phyloP scores from a whole-genome alignment of 495 filamentous ascomycete genomes.

The Usnea hakonensis region DNA sequence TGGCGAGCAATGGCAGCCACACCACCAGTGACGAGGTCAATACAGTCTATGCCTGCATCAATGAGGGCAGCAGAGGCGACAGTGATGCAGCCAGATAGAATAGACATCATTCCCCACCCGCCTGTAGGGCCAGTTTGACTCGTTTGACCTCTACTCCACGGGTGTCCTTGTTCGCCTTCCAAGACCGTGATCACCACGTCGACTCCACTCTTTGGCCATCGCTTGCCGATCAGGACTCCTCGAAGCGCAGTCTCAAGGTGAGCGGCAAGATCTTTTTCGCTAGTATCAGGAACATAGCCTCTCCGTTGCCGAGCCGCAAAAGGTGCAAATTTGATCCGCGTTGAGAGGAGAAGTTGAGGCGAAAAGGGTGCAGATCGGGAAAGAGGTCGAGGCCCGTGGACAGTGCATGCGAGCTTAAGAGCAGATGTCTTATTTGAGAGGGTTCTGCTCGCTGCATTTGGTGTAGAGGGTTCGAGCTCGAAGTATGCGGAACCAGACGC shows the following conservation, averaged over 20 bases:
- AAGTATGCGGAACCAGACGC: conserved; percentile 92
- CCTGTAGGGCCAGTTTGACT: conserved; percentile 10
- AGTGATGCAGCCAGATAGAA: conserved; percentile 85
- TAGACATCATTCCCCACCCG: conserved; percentile 78
- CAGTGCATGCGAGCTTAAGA: conserved; percentile 82
- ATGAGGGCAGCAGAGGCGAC: conserved; percentile 91
- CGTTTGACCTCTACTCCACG: conserved; percentile 39
- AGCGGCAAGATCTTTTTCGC: conserved; percentile 80
- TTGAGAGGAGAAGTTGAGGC: conserved; percentile 80
- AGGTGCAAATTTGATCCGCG: conserved; percentile 91
- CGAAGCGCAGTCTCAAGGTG: conserved; percentile 86
- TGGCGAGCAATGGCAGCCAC: conserved; percentile 67
- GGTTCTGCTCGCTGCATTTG: conserved; percentile 41
- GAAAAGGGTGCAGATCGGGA: conserved; percentile 83
- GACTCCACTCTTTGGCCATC: conserved; percentile 94
- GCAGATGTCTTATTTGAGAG: conserved; percentile 49
- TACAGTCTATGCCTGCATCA: conserved; percentile 92
- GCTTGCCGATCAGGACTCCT: conserved; percentile 80
- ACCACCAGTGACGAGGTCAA: conserved; percentile 83
- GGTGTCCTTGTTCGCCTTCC: conserved; percentile 76
- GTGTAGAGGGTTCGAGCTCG: conserved; percentile 59
- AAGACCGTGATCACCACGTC: conserved; percentile 88
- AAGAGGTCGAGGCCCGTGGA: conserved; percentile 87
- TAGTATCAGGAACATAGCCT: conserved; percentile 78
- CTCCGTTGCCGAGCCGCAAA: conserved; percentile 77